Base-by-base conservation (phyloP, 75 land plant species). In the Picea sitchensis region DNA sequence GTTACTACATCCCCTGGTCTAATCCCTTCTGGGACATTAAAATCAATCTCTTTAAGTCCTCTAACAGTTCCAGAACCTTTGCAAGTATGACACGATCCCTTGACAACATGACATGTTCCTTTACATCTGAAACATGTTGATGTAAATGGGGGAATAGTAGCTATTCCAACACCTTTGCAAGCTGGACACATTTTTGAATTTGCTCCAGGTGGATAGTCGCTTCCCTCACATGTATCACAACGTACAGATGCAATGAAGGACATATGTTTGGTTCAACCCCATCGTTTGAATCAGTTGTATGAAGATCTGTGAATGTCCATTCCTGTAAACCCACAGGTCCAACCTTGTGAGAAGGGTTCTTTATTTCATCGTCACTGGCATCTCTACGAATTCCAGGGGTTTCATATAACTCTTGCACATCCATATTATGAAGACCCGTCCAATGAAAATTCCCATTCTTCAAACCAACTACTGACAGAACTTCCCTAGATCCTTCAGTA, bases 11-110 rank as follows among this genome's bases (percentile, higher is more conserved):
- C 3, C 4, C 82, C 77, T 61, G 56, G 75, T 69, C 90, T 91
- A 12, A 63, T 65, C 73, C 97, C 97, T 84, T 92, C 87, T 60
- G 97, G 99, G 65, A 96, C 84, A 31, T 86, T 79, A 62, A 94
- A 93, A 78, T 79, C 69, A 65, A 92, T 91, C 38, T 84, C 81
- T 83, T 88, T 94, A 14, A 80, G 80, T 47, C 86, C 93, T 80
- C 84, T 83, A 64, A 89, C 85, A 13, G 83, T 87, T 74, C 97
- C 97, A 57, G 84, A 78, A 62, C 99, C 99, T 72, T 71, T 73
- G 83, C 38, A 36, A 36, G 38, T 36, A 3, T 36, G 5, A 68
- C 13, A 74, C 58, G 18, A 14, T n/a, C 88, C 93, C 94, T 91
- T 86, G 62, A 94, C 86, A 41, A 87, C 71, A 26, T 61, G 82